phyloP scores from a whole-genome alignment of 2,329 filamentous ascomycete genomes.

The Calonectria pseudoreteaudii region DNA sequence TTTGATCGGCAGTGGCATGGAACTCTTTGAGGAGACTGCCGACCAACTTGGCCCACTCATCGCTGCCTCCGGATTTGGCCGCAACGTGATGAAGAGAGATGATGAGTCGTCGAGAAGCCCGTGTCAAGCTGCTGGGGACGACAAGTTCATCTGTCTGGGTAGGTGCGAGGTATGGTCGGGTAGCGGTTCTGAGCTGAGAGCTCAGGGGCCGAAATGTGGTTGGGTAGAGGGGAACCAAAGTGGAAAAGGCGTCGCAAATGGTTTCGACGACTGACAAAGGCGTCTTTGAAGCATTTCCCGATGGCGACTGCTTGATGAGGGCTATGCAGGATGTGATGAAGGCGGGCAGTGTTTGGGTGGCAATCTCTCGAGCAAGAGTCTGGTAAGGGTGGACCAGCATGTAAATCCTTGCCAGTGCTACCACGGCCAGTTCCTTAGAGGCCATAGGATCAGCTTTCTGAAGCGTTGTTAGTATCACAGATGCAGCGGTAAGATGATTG shows the following conservation, averaged over 20 bases:
- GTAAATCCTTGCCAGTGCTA: conserved; percentile 87
- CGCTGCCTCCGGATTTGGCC: conserved; percentile 79
- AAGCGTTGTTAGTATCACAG: conserved; percentile 31
- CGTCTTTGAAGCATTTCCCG: conserved; percentile 40
- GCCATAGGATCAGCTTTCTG: conserved; percentile 82
- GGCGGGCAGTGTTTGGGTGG: conserved; percentile 80
- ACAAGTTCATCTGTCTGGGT: conserved; percentile 64
- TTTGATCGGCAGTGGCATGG: conserved; percentile 79
- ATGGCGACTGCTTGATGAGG: conserved; percentile 63
- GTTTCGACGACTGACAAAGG: conserved; percentile 70
- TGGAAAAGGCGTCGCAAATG: conserved; percentile 77
- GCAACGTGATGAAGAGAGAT: conserved; percentile 83
- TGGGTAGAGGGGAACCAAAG: conserved; percentile 82
- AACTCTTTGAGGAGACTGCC: conserved; percentile 70
- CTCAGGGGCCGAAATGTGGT: conserved; percentile 84
- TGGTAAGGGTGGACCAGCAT: conserved; percentile 84
- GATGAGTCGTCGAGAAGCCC: conserved; percentile 72
- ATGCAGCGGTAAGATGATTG: background rate
- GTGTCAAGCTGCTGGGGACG: conserved; percentile 64
- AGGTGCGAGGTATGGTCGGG: conserved; percentile 72
- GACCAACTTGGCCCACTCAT: conserved; percentile 82
- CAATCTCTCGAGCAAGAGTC: conserved; percentile 87
- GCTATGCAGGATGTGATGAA: conserved; percentile 82
- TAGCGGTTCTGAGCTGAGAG: conserved; percentile 73
- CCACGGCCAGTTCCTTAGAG: conserved; percentile 80